Evolutionary conservation across 1,139 yeast species (phyloP).

Genomic region (Pichia sp.): DNA sequence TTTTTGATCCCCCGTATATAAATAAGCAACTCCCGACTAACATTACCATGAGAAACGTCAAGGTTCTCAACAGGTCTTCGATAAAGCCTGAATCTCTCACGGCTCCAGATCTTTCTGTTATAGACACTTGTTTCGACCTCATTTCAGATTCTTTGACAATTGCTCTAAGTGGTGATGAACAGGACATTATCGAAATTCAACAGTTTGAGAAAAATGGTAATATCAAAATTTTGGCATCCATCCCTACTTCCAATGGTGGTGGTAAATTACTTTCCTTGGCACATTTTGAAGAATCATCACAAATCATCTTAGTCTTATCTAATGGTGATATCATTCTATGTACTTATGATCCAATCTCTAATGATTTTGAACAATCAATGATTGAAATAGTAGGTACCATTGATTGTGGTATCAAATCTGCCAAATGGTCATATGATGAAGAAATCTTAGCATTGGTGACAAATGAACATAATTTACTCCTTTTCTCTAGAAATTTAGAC

Average conservation of each 20-base stretch:
- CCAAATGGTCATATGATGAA: conserved; percentile 89
- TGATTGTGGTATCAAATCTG: conserved; percentile 67
- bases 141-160: conserved; percentile 68
- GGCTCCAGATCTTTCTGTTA: conserved; percentile 55
- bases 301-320: conserved; percentile 52
- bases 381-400: conserved; percentile 81
- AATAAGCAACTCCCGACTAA: neutral
- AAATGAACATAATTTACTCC: conserved; percentile 49
- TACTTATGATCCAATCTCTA: conserved; percentile 43
- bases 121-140: conserved; percentile 64
- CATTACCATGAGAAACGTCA: conserved; percentile 41
- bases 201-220: conserved; percentile 57
- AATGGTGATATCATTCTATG: conserved; percentile 68
- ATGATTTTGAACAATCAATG: conserved; percentile 46
- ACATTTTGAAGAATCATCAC: conserved; percentile 61
- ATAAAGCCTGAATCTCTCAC: conserved; percentile 41
- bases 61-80: conserved; percentile 42
- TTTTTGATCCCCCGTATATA: neutral
- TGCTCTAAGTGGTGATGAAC: conserved; percentile 45
- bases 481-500: conserved; percentile 74
- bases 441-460: conserved; percentile 75
- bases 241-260: conserved; percentile 34
- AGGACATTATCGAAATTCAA: conserved; percentile 52
- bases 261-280: conserved; percentile 41
- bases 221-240: conserved; percentile 46